Evolutionary conservation across 2,329 filamentous ascomycete species (phyloP).

Genomic region (Aspergillus spinulosporus): DNA sequence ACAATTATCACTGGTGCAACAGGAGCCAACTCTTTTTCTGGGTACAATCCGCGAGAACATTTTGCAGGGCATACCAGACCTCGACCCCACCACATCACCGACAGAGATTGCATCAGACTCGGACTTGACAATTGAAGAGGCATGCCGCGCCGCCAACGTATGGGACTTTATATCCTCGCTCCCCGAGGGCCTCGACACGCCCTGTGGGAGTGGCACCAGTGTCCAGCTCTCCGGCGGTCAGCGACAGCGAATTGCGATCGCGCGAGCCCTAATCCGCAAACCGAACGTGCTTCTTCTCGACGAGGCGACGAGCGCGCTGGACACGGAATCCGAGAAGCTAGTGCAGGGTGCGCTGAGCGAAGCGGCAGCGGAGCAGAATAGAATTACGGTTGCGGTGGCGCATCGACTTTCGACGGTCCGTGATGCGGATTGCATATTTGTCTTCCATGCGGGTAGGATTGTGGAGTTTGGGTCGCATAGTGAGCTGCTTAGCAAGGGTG

Average conservation of each 20-base stretch:
- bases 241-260: slow-evolving; percentile 92
- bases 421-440: slow-evolving; percentile 84
- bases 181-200: slow-evolving; percentile 79
- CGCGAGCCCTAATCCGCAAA: slow-evolving; percentile 81
- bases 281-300: slow-evolving; percentile 83
- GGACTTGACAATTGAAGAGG: slow-evolving; percentile 71
- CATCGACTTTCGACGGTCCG: slow-evolving; percentile 85
- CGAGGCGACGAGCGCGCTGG: slow-evolving; percentile 64
- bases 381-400: slow-evolving; percentile 63
- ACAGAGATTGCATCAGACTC: no score
- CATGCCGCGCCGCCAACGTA: slow-evolving; percentile 87
- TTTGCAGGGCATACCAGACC: background rate
- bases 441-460: slow-evolving; percentile 74
- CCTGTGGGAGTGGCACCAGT: slow-evolving; percentile 72
- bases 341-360: slow-evolving; percentile 73
- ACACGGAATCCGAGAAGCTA: slow-evolving; percentile 52
- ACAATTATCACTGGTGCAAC: slow-evolving; percentile 68
- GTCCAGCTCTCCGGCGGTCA: slow-evolving; percentile 86
- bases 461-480: slow-evolving; percentile 81
- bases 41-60: slow-evolving; percentile 67
- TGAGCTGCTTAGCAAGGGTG: slow-evolving; percentile 63
- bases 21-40: slow-evolving; percentile 72
- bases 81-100: background rate
- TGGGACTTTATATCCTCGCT: slow-evolving; percentile 87
- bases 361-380: slow-evolving; percentile 59